Evolutionary conservation across 2,329 filamentous ascomycete species (phyloP).

Genomic region (Rugonectria rugulosa): DNA sequence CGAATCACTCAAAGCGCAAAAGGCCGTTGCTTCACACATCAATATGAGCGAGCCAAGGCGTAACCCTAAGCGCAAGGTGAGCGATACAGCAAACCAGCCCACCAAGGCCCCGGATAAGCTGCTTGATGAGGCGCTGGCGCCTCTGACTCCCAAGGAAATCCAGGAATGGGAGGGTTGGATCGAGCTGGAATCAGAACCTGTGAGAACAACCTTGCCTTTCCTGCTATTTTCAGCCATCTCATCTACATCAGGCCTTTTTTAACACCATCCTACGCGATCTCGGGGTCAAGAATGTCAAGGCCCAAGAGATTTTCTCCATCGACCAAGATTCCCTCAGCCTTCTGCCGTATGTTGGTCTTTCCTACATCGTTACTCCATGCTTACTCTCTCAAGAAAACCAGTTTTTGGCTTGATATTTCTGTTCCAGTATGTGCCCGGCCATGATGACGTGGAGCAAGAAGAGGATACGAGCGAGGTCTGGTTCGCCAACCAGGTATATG

Average conservation of each 20-base stretch:
- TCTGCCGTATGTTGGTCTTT: conserved; percentile 61
- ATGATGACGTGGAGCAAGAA: conserved; percentile 60
- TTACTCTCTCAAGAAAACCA: conserved; percentile 64
- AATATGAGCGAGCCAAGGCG: conserved; percentile 40
- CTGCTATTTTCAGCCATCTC: not conserved
- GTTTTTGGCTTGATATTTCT: conserved; percentile 90
- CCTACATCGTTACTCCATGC: not conserved
- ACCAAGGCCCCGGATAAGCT: conserved; percentile 49
- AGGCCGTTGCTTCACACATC: conserved; percentile 1
- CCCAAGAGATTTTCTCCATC: conserved; percentile 78
- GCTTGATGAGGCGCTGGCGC: conserved; percentile 55
- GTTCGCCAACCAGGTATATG: conserved; percentile 89
- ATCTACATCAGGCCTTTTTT: conserved; percentile 72
- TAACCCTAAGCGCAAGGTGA: conserved; percentile 56
- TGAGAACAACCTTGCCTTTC: conserved; percentile 49
- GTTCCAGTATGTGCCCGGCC: conserved; percentile 71
- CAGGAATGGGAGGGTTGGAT: conserved; percentile 75
- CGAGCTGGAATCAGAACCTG: conserved; percentile 90
- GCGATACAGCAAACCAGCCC: conserved; percentile 40
- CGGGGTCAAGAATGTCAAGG: conserved; percentile 75
- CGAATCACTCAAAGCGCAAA: conserved; percentile 2
- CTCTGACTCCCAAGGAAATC: conserved; percentile 60
- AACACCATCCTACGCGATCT: conserved; percentile 83
- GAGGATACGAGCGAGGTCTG: conserved; percentile 70
- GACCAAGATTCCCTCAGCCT: conserved; percentile 70